Percentiles rank a stretch among this genome's conserved stretches.
phyloP scores from a whole-genome alignment of 345 rosid species.

The Erodium maritimum region DNA sequence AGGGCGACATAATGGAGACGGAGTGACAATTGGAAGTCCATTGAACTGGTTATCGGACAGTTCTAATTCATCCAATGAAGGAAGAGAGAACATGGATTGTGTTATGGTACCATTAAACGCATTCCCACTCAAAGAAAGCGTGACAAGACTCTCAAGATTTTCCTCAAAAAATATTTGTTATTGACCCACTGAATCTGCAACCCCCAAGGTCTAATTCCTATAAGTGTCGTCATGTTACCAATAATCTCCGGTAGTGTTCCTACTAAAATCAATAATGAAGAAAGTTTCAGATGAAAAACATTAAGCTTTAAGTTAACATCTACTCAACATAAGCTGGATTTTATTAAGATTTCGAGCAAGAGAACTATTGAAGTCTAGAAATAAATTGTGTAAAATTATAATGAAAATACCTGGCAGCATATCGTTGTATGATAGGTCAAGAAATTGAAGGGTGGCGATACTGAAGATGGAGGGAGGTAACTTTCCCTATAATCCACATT shows the following conservation, averaged over 20 bases:
- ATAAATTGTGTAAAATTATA: too few species aligned
- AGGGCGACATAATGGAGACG: neutral
- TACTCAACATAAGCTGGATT: too few species aligned
- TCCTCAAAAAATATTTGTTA: constrained; percentile 23
- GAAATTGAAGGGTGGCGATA: constrained; percentile 10
- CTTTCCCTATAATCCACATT: constrained; percentile 4
- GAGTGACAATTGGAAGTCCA: too few species aligned
- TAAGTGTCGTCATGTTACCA: constrained; percentile 13
- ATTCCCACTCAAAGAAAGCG: too few species aligned
- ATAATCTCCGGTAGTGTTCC: constrained; percentile 25
- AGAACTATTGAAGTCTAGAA: constrained; percentile 16
- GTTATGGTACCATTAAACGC: too few species aligned
- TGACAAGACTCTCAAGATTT: constrained; percentile 6
- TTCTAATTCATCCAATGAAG: too few species aligned
- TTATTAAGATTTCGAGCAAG: too few species aligned
- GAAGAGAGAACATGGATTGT: too few species aligned
- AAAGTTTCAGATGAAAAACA: too few species aligned
- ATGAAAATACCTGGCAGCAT: too few species aligned
- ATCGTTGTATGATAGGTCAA: constrained; percentile 14
- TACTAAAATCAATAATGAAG: neutral
- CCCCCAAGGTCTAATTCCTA: constrained; percentile 7
- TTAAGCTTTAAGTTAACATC: too few species aligned
- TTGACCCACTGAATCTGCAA: constrained; percentile 22
- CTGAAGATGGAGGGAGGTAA: constrained; percentile 17
- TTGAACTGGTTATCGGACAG: too few species aligned